Conservation (phyloP, 257 asterid genomes). For the Nyctanthes arbortristis region DNA sequence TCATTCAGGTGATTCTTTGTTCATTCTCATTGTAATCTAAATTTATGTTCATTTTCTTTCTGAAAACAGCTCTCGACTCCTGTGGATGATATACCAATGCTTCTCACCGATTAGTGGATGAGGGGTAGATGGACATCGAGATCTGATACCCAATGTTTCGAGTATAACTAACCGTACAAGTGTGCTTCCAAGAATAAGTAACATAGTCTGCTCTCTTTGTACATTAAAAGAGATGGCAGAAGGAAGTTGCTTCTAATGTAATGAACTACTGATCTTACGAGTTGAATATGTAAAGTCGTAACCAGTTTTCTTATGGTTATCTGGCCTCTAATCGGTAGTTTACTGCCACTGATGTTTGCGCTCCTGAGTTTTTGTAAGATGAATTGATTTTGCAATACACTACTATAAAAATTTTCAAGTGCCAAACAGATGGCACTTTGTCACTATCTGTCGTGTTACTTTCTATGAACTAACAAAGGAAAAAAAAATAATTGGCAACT, state of each 20-base stretch:
- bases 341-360: not conserved
- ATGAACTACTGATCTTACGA: not conserved
- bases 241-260: not conserved
- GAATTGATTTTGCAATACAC: not conserved
- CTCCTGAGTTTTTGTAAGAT: not conserved
- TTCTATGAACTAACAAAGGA: too few species aligned
- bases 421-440: too few species aligned
- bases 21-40: not conserved
- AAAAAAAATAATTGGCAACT: too few species aligned
- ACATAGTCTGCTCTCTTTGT: not conserved
- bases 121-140: not conserved
- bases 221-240: not conserved
- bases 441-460: too few species aligned
- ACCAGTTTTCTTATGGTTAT: not conserved
- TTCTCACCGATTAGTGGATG: constrained; percentile 29
- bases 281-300: not conserved
- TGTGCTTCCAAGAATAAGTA: not conserved
- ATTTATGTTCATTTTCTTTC: constrained; percentile 1
- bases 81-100: constrained; percentile 31
- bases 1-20: not conserved
- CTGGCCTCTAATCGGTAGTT: not conserved
- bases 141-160: not conserved
- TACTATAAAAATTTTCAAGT: too few species aligned
- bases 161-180: not conserved
- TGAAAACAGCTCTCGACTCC: constrained; percentile 29